Evolutionary conservation across 1,284 basidiomycete species (phyloP), one percentile per base, ranked within the genome.

Genomic region (Inonotus hispidus): DNA sequence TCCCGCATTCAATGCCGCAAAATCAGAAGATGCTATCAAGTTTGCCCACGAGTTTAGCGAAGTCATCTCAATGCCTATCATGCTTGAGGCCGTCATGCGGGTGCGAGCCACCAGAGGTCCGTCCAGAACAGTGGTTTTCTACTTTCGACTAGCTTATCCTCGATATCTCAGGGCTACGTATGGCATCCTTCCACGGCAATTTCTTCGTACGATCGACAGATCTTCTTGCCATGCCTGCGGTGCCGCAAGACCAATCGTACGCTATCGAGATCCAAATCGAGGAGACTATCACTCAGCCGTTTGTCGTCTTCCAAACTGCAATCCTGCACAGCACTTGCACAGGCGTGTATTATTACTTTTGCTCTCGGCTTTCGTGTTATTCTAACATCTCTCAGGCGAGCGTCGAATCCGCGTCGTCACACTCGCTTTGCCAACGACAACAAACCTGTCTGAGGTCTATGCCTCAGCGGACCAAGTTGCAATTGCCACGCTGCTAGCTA

Each of bases 141-240:
- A 27, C 16, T 29, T 23, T 54, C 16, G 54, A 32, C 52, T 41
- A 45, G 16, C 7, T 53, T 37, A 19, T n/a, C 45, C 25, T 53
- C 13, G 29, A 23, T 56, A 19, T 35, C 46, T 53, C 68, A 88
- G 92, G 95, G 62, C 79, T 99, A 60, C 90, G 97, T 62, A 95
- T 98, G 89, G 89, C 94, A 4, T 93, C 93, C 1, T 99, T 98
- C 90, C 95, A 99, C 70, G 97, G 97, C 67, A 99, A 99, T 81
- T 99, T 99, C 80, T 99, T 99, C 73, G 95, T 98, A 58, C 89
- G 97, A 56, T 98, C 95, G 11, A 98, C 96, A 37, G 97, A 99
- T 76, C 81, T 99, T 38, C 83, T 99, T 37, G 95, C 96, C 2
- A 90, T 99, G 82, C 96, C 97, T 1, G 90, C 95, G 16, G 96